phyloP scores from a whole-genome alignment of 805 yeast genomes.

The Wickerhamiella siamensis region DNA sequence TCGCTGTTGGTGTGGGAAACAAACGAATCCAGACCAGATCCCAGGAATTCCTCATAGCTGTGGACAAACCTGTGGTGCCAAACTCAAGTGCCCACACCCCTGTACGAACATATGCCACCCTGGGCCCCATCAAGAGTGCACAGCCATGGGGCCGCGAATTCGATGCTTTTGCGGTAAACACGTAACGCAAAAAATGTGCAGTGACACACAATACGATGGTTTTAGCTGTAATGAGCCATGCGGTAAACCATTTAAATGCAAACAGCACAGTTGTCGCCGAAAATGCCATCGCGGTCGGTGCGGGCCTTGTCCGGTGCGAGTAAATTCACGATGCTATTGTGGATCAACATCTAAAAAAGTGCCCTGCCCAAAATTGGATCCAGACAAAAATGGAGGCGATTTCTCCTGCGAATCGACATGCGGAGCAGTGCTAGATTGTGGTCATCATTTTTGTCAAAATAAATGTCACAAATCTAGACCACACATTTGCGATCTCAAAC shows the following conservation, averaged over 20 bases:
- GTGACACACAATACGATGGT: constrained; percentile 11
- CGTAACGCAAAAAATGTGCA: constrained; percentile 8
- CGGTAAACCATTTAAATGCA: constrained; percentile 4
- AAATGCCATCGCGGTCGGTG: constrained; percentile 15
- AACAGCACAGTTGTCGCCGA: constrained; percentile 13
- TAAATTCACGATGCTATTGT: constrained; percentile 28
- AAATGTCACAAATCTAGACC: constrained; percentile 7
- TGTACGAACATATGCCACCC: constrained; percentile 19
- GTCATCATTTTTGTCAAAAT: constrained; percentile 8
- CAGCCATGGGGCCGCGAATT: constrained; percentile 16
- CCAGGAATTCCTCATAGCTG: constrained; percentile 16
- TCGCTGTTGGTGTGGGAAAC: constrained; percentile 19
- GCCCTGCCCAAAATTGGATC: constrained; percentile 1
- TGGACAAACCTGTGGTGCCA: constrained; percentile 19
- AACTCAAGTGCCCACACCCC: constrained; percentile 17
- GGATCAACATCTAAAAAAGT: constrained; percentile 4
- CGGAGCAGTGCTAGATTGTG: constrained; percentile 7
- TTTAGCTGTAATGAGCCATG: constrained; percentile 11
- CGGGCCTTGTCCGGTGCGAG: constrained; percentile 9
- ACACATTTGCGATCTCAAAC: constrained; percentile 7
- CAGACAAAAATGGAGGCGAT: background rate
- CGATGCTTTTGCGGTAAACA: constrained; percentile 15
- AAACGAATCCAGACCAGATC: constrained; percentile 4
- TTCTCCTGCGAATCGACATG: constrained; percentile 10
- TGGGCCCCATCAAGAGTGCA: constrained; percentile 14